Conservation (phyloP, 345 rosid genomes). For the Melaleuca alternifolia region DNA sequence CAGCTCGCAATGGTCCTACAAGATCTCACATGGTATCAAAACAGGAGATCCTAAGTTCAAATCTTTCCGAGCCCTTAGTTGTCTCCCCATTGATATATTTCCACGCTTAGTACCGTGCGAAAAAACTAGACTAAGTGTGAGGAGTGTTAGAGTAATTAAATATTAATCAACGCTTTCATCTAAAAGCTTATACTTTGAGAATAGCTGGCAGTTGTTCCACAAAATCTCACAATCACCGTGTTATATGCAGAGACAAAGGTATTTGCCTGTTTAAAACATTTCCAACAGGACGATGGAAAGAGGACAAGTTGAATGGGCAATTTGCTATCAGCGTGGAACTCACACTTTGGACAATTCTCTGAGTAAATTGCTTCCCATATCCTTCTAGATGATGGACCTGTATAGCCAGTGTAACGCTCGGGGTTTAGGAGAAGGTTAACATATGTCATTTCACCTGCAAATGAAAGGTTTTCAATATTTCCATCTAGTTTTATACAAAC, state of each 20-base stretch:
- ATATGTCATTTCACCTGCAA: conserved; percentile 81
- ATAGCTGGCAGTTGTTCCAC: too few species aligned
- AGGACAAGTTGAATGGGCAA: not conserved
- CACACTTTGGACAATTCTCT: conserved; percentile 91
- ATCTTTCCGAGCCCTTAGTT: too few species aligned
- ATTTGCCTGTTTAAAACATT: not conserved
- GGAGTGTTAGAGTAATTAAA: too few species aligned
- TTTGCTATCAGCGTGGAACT: conserved; percentile 1
- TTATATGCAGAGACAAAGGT: not conserved
- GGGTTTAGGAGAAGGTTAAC: conserved; percentile 87
- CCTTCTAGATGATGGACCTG: conserved; percentile 87
- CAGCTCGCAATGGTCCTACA: too few species aligned
- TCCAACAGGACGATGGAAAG: not conserved
- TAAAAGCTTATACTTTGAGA: too few species aligned
- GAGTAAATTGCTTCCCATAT: conserved; percentile 93
- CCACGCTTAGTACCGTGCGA: too few species aligned
- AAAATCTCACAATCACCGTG: too few species aligned
- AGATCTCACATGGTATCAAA: too few species aligned
- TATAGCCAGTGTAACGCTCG: conserved; percentile 80
- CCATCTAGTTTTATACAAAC: not conserved
- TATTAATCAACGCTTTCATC: too few species aligned
- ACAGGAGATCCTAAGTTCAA: too few species aligned
- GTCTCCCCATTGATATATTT: too few species aligned
- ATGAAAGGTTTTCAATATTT: not conserved
- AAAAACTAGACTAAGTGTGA: too few species aligned